Base-by-base conservation (phyloP, 1,284 basidiomycete species). In the Cryptococcus maquisensis region DNA sequence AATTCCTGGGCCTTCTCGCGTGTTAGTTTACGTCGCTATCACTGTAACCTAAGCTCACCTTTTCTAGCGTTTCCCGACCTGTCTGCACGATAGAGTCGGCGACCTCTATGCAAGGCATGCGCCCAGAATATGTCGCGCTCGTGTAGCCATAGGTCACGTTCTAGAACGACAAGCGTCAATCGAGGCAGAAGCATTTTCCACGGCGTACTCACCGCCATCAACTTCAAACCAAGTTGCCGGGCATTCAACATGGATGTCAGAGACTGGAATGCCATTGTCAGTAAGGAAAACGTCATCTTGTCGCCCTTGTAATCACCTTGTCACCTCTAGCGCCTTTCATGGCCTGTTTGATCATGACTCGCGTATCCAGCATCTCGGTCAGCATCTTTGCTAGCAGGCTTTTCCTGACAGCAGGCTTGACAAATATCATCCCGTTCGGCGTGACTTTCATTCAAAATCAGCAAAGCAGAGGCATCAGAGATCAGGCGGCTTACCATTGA, bases 91-190 rank as follows among this genome's bases (percentile, higher is more conserved):
- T 98, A 52, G 91, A 91, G 69, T 98, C 95, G 0, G 95, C 96
- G 39, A 98, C 90, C 77, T 98, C 94, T 18, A 98, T 94, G 20
- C 90, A 92, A 18, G 96, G 95, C 96, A 98, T 98, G 46, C 95
- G 81, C 3, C 96, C 95, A 16, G 93, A 97, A 68, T 86, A 97
- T 2, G 87, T 87, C 1, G 95, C 95, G 55, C 86, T 83, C 0
- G 93, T 97, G 72, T 98, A 98, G 0, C 94, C 94, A 67, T 97
- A 97, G 0, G 90, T 93, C 37, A 95, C 92, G 67, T 95, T 93
- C 56, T 79, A n/a, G 56, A 64, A 15, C 38, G n/a, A 16, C 16
- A 24, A 13, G 5, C 28, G 13, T 45, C 39, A 52, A 44, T 37
- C 23, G n/a, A 35, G 8, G 9, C 32, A 40, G 10, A 7, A 8